Evolutionary conservation across 306 rosid species (phyloP).

Genomic region (Vigna reflexopilosa): DNA sequence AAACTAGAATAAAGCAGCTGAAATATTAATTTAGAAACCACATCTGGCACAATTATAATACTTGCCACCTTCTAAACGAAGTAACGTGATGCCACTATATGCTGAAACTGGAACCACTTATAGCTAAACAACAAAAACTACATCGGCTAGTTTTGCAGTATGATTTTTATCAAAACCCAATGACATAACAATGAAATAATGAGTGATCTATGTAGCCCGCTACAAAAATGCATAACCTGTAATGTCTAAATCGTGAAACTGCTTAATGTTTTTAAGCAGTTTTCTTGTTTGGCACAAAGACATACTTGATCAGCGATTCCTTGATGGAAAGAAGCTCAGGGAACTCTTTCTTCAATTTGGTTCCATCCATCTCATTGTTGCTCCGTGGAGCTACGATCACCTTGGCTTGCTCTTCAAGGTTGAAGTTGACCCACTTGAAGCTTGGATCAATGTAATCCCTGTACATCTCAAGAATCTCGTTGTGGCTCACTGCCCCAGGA

Average conservation of each 20-base stretch:
- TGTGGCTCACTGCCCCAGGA: conserved; percentile 89
- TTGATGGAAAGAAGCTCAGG: conserved; percentile 84
- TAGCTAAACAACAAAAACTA: conserved; percentile 6
- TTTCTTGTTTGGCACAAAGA: conserved; percentile 82
- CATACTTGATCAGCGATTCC: conserved; percentile 77
- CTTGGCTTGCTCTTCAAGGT: conserved; percentile 90
- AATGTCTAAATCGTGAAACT: conserved; percentile 31
- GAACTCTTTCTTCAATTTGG: conserved; percentile 81
- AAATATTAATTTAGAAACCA: conserved; percentile 29
- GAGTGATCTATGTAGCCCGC: conserved; percentile 32
- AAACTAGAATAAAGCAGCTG: conserved; percentile 37
- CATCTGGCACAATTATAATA: conserved; percentile 33
- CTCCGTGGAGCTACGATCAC: conserved; percentile 86
- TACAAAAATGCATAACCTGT: conserved; percentile 41
- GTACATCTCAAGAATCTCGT: conserved; percentile 90
- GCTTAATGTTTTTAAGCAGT: conserved; percentile 46
- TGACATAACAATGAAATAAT: conserved; percentile 43
- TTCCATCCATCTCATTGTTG: conserved; percentile 94
- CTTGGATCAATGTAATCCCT: conserved; percentile 68
- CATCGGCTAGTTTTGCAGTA: neutral
- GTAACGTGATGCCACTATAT: conserved; percentile 30
- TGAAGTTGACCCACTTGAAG: conserved; percentile 81
- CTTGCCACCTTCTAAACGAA: conserved; percentile 32
- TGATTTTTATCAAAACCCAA: conserved; percentile 10
- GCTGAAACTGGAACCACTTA: conserved; percentile 14